Base-by-base conservation (phyloP, 2,329 filamentous ascomycete genomes). In the Fusarium anthophilum region DNA sequence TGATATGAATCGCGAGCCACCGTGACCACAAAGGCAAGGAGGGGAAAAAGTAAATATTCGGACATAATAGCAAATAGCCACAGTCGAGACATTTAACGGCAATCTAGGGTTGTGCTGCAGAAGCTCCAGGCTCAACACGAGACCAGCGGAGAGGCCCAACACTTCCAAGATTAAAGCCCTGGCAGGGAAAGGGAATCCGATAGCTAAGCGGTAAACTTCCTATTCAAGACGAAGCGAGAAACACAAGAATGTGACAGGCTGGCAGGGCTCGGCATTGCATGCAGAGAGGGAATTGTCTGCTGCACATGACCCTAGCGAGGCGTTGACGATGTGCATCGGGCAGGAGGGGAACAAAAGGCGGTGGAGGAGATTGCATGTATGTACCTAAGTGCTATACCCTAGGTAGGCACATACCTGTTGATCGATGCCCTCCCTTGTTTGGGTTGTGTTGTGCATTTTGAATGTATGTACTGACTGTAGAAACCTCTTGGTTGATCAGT, bases 291-390 rank as follows among this genome's bases (percentile, higher is more conserved):
- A 63, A 61, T 38, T 56, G 44, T 53, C 45, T 67, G 60, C 50
- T 62, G 73, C 75, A 77, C 68, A 77, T 76, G 74, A 76, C 58
- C 65, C 50, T 54, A 68, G 63, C 22, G 64, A 61, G 72, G 72
- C 70, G 65, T 69, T 68, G 73, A 59, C 55, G 38, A 63, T 60
- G 64, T 70, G 67, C 56, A 30, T 56, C 45, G 51, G 41, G 57
- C 41, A 37, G 55, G 63, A 39, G 57, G 59, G 70, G 45, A 47
- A 44, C 45, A 66, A 72, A 70, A 73, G 72, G 69, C 69, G 64
- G 74, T 70, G 74, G 66, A 75, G 63, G 70, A 51, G 56, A 62
- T 60, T 48, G 45, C 28, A 47, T 10, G 37, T 35, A 47, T 35
- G 32, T 67, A 45, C 47, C 44, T 64, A 28, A 39, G 15, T 51